A percentile compares a stretch with the other conserved stretches of the same genome.
Evolutionary conservation across 2,329 filamentous ascomycete species (phyloP).

Genomic region (Hirsutella rhossiliensis): DNA sequence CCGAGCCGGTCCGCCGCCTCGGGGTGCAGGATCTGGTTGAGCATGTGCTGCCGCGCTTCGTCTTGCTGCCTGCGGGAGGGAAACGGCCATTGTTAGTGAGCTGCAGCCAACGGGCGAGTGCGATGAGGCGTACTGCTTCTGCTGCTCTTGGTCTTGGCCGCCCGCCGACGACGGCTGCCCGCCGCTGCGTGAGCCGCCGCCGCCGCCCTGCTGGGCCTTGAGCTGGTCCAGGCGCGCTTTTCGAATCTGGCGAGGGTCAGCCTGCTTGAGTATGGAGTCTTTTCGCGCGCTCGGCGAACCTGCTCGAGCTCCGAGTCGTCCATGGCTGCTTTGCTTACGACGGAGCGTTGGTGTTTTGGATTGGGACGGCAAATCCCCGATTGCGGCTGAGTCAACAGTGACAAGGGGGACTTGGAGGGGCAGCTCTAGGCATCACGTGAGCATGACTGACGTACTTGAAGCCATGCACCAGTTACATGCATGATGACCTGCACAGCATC

Average conservation of each 20-base stretch:
- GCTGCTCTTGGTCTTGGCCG: conserved; percentile 45
- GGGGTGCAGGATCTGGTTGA: conserved; percentile 88
- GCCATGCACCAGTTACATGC: too few relatives aligned
- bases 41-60: conserved; percentile 64
- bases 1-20: conserved; percentile 87
- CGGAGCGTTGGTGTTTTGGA: background rate
- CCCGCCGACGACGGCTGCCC: conserved; percentile 17
- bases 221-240: conserved; percentile 89
- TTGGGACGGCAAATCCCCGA: background rate
- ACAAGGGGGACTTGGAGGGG: conserved; percentile 6
- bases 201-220: conserved; percentile 55
- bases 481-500: too few relatives aligned
- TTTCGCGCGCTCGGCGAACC: conserved; percentile 10
- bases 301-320: conserved; percentile 32
- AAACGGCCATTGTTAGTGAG: background rate
- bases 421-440: conserved; percentile 8
- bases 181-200: conserved; percentile 36
- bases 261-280: too few relatives aligned
- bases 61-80: conserved; percentile 31
- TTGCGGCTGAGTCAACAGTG: too few relatives aligned
- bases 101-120: too few relatives aligned
- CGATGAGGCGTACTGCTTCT: conserved; percentile 31
- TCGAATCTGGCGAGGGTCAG: conserved; percentile 51
- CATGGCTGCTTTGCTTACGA: conserved; percentile 14
- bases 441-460: background rate